Base-by-base conservation (phyloP, 2,329 filamentous ascomycete genomes). In the Colletotrichum cereale region DNA sequence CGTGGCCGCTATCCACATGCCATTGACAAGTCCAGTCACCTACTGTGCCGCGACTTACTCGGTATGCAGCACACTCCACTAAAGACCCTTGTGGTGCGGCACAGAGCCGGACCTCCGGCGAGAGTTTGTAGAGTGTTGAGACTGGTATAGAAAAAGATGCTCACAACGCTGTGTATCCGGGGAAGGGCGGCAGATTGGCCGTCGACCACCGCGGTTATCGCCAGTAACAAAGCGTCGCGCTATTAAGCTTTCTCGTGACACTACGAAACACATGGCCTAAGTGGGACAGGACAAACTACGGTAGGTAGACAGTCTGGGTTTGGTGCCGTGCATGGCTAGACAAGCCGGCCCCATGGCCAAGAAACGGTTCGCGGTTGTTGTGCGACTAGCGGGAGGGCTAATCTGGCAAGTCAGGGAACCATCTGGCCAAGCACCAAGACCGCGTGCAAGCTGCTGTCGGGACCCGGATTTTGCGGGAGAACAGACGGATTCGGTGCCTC, bases 371-470 rank as follows among this genome's bases (percentile, higher is more conserved):
- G 63, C 53, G 65, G 69, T 72, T 69, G 69, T 72, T 11, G 44
- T 64, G 69, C 53, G 12, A 60, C 69, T 69, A 72, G 69, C 69
- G 69, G 69, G 58, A 71, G 65, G 65, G 69, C 58, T 72, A 69
- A 63, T 63, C 58, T 72, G 65, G 68, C 68, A 63, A 53, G 52
- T 58, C 58, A 47, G 53, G 42, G 52, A 48, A 53, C 26, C 60
- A 64, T 55, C 44, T 72, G 52, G 52, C 58, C 65, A 62, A 71
- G 58, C 11, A 48, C 36, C 58, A 31, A 53, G 40, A 31, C 48
- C 18, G 31, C 50, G 16, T 53, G 53, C 61, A 29, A 68, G 40
- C 34, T 68, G 38, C 38, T 29, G 47, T 53, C 42, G 44, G 53
- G 68, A 63, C 65, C 68, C 65, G 58, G 58, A 64, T 48, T 71